Conservation (phyloP, 192 early-diverging fungal genomes). For the Linnemannia elongata region DNA sequence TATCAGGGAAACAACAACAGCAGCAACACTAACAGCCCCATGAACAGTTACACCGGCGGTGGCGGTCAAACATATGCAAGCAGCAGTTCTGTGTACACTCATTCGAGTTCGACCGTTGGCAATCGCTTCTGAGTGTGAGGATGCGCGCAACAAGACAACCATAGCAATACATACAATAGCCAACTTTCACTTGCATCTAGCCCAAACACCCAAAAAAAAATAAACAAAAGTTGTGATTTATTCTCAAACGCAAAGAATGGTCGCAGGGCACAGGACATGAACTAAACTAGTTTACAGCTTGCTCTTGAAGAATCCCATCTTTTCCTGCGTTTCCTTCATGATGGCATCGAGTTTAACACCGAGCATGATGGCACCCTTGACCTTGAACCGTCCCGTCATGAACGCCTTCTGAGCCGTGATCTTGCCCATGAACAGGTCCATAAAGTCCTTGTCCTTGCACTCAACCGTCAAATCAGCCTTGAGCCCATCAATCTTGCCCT, state of each 20-base stretch:
- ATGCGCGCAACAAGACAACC: neutral
- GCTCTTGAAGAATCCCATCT: slow-evolving; percentile 51
- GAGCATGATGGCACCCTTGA: slow-evolving; percentile 79
- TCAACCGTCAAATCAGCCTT: slow-evolving; percentile 80
- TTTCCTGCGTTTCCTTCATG: slow-evolving; percentile 64
- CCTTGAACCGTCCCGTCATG: slow-evolving; percentile 90
- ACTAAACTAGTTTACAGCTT: slow-evolving; percentile 62
- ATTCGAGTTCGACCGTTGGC: slow-evolving; percentile 18
- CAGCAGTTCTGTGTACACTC: slow-evolving; percentile 42
- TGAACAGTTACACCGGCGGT: slow-evolving; percentile 2
- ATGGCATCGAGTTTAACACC: slow-evolving; percentile 76
- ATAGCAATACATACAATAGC: neutral
- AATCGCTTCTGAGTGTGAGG: slow-evolving; percentile 30
- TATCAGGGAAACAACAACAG: neutral
- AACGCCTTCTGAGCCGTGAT: slow-evolving; percentile 90
- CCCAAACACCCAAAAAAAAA: neutral
- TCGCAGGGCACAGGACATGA: neutral
- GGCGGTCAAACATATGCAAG: slow-evolving; percentile 27
- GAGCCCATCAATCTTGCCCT: slow-evolving; percentile 61
- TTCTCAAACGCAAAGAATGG: neutral
- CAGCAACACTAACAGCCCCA: slow-evolving; percentile 12
- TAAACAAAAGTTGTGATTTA: neutral
- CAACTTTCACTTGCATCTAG: neutral
- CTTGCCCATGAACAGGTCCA: slow-evolving; percentile 84
- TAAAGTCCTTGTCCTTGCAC: slow-evolving; percentile 85